Conservation (phyloP, 2,329 filamentous ascomycete genomes). For the Fusarium temperatum region DNA sequence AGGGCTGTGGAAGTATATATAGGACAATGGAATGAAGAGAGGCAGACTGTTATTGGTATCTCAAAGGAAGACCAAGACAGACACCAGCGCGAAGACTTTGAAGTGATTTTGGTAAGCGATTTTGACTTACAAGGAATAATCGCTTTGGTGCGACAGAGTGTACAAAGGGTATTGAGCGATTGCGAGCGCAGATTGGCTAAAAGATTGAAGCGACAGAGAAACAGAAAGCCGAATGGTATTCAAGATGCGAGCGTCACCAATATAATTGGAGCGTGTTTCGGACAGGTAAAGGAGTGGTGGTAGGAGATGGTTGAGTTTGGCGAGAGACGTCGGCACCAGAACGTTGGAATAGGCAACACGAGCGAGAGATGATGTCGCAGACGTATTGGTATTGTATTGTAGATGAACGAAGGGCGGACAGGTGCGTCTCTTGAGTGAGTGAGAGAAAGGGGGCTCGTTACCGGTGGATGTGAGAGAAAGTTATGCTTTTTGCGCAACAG, state of each 20-base stretch:
- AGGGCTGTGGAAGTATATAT: neutral
- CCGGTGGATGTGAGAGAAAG: neutral
- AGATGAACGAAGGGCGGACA: constrained; percentile 32
- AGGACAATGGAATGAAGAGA: neutral
- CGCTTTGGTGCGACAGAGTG: constrained; percentile 44
- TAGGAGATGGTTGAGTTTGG: constrained; percentile 36
- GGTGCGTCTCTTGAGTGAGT: constrained; percentile 32
- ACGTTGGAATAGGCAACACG: constrained; percentile 47
- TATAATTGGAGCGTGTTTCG: constrained; percentile 47
- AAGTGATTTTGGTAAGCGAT: constrained; percentile 40
- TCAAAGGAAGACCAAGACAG: constrained; percentile 1
- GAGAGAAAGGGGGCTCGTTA: constrained; percentile 32
- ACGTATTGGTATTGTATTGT: constrained; percentile 26
- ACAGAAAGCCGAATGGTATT: constrained; percentile 46
- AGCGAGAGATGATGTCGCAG: constrained; percentile 45
- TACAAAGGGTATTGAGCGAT: constrained; percentile 24
- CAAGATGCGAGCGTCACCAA: constrained; percentile 48
- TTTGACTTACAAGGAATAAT: constrained; percentile 48
- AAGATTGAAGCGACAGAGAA: constrained; percentile 20
- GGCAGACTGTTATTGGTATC: neutral
- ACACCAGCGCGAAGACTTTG: constrained; percentile 3
- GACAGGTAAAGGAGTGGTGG: constrained; percentile 37
- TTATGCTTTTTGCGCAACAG: constrained; percentile 37
- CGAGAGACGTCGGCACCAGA: constrained; percentile 47
- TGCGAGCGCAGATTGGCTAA: constrained; percentile 36